These are phyloP conservation scores for Cyathus striatus DNA, from an alignment of 768 basidiomycete species.

Conservation along the genomic window DNA sequence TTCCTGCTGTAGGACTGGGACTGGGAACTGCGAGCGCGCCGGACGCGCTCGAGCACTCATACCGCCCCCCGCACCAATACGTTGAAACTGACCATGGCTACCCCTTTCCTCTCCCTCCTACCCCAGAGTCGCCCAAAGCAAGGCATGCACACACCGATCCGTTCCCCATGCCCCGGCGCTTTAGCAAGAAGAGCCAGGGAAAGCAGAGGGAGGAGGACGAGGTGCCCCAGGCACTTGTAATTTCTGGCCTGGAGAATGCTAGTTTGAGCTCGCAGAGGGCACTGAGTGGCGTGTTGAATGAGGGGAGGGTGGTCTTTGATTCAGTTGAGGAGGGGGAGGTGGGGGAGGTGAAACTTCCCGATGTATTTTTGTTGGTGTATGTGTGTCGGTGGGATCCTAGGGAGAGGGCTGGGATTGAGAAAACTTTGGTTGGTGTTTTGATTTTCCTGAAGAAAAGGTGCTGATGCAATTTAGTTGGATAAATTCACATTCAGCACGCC, in stretches of 20 bases:
- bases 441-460: neutral
- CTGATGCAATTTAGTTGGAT: conserved; percentile 48
- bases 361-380: conserved; percentile 68
- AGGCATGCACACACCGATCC: neutral
- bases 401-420: conserved; percentile 64
- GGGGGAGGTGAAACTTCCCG: conserved; percentile 42
- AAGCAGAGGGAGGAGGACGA: conserved; percentile 9
- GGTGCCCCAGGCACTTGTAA: conserved; percentile 44
- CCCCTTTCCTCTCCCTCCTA: neutral
- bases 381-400: conserved; percentile 60
- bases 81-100: too few relatives aligned
- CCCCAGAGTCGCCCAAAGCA: neutral
- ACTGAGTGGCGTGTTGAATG: conserved; percentile 45
- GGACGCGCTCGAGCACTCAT: neutral
- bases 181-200: too few relatives aligned
- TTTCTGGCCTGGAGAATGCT: conserved; percentile 68
- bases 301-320: conserved; percentile 44
- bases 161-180: neutral
- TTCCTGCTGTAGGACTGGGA: too few relatives aligned
- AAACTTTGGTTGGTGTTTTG: conserved; percentile 50
- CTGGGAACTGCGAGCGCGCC: too few relatives aligned
- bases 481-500: conserved; percentile 74
- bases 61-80: too few relatives aligned
- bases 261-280: conserved; percentile 50
- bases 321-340: conserved; percentile 6